Base-by-base conservation (phyloP, 2,329 filamentous ascomycete species). In the Cercospora sp. region DNA sequence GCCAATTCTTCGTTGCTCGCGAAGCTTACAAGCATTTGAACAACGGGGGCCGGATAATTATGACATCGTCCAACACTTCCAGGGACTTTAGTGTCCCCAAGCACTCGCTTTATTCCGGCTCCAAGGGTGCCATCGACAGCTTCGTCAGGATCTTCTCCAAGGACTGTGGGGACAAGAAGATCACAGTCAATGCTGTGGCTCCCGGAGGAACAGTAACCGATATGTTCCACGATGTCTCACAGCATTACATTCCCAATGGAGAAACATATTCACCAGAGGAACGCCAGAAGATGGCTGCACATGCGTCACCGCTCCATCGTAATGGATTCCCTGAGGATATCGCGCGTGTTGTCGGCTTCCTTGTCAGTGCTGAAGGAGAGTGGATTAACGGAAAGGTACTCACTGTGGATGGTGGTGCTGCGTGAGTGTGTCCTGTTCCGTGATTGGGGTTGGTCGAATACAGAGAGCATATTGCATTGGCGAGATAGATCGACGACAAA, bases 261-360 rank as follows among this genome's bases (percentile, higher is more conserved):
- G 83, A 83, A 23, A 84, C 53, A 57, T 57, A 57, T n/a, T n/a
- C 53, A 23, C 26, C 53, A 57, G 53, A 57, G 3, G 53, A 57
- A 28, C 53, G 53, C 23, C 53, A 57, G 23, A 57, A 57, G 53
- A 57, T 57, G 53, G 86, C 64, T 2, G 57, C 57, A 13, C 28
- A n/a, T 9, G 64, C 55, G 5, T 88, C 86, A n/a, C 87, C 87
- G 20, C 80, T 87, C 68, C 83, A 84, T 79, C 85, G 87, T 73
- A 87, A 89, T 62, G 87, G 87, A 71, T 85, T 88, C 67, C 87
- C 87, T 62, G 85, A 88, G 73, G 88, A 89, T 74, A 86, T 90
- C 75, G 88, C 87, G 67, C 84, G 87, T 67, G 86, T 88, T 10
- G 87, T 88, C 63, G 86, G 84, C 79, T 80, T 85, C 82, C 69